These are phyloP conservation scores for Candida anglica DNA, from an alignment of 805 yeast species.

Conservation along the genomic window DNA sequence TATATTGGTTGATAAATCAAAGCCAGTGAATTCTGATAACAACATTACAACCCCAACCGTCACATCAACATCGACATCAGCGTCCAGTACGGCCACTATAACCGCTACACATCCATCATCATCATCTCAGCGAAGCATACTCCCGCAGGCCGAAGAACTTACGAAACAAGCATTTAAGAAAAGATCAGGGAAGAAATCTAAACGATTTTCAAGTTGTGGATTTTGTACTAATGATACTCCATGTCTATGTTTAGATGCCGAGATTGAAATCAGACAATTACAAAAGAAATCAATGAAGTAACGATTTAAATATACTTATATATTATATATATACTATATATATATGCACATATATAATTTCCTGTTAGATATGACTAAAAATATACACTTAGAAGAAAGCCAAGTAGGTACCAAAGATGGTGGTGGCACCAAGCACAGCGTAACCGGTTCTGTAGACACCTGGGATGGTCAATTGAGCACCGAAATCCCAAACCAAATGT, in stretches of 20 bases:
- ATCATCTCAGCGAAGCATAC: too few species aligned
- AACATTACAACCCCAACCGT: neutral
- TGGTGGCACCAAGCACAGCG: constrained; percentile 66
- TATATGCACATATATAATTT: constrained; percentile 1
- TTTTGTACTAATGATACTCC: constrained; percentile 37
- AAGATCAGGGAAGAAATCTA: neutral
- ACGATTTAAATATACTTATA: neutral
- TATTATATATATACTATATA: constrained; percentile 3
- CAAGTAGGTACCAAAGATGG: constrained; percentile 54
- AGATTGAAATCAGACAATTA: constrained; percentile 12
- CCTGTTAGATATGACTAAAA: neutral
- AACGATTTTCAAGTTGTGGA: constrained; percentile 21
- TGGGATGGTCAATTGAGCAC: constrained; percentile 70
- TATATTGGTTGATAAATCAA: constrained; percentile 1
- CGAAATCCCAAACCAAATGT: constrained; percentile 92
- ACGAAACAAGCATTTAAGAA: neutral
- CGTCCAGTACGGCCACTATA: too few species aligned
- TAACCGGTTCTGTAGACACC: constrained; percentile 95
- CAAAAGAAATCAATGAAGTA: constrained; percentile 1
- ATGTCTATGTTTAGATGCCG: constrained; percentile 40
- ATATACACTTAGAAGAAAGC: constrained; percentile 32
- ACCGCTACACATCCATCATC: too few species aligned
- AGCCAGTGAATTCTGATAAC: neutral
- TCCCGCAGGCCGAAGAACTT: neutral
- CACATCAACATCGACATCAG: too few species aligned